Percentiles rank a stretch among this genome's conserved stretches.
Evolutionary conservation across 2,329 filamentous ascomycete genomes (phyloP).

Genomic region (Colletotrichum godetiae): DNA sequence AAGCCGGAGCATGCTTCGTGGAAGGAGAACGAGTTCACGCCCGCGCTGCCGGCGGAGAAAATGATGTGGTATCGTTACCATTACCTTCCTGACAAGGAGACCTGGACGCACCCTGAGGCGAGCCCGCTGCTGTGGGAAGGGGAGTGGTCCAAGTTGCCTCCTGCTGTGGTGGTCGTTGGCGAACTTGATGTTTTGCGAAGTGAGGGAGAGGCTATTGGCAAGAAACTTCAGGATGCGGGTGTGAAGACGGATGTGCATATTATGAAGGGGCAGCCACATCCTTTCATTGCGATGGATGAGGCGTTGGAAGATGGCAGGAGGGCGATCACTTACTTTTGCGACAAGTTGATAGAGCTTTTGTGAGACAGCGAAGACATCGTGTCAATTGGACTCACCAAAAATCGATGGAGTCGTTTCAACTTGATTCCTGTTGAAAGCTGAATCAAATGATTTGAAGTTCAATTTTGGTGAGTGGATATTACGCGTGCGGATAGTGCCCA

Average conservation of each 20-base stretch:
- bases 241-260: constrained; percentile 60
- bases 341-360: constrained; percentile 35
- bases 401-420: fast-evolving
- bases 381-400: neutral
- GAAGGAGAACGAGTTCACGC: constrained; percentile 60
- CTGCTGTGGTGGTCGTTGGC: constrained; percentile 63
- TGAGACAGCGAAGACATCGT: neutral
- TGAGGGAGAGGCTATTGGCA: constrained; percentile 64
- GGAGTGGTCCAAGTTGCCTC: constrained; percentile 61
- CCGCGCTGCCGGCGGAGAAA: constrained; percentile 64
- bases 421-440: neutral
- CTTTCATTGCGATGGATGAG: constrained; percentile 69
- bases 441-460: no score
- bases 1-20: constrained; percentile 57
- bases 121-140: constrained; percentile 63
- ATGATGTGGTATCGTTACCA: constrained; percentile 71
- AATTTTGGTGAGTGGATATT: no score
- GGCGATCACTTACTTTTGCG: constrained; percentile 58
- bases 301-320: constrained; percentile 61
- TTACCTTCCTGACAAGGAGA: constrained; percentile 61
- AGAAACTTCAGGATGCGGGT: constrained; percentile 58
- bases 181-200: constrained; percentile 67
- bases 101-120: constrained; percentile 62
- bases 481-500: no score
- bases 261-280: constrained; percentile 67